Base-by-base conservation (phyloP, 176 grass and related monocot species). In the Sorghum bicolor region DNA sequence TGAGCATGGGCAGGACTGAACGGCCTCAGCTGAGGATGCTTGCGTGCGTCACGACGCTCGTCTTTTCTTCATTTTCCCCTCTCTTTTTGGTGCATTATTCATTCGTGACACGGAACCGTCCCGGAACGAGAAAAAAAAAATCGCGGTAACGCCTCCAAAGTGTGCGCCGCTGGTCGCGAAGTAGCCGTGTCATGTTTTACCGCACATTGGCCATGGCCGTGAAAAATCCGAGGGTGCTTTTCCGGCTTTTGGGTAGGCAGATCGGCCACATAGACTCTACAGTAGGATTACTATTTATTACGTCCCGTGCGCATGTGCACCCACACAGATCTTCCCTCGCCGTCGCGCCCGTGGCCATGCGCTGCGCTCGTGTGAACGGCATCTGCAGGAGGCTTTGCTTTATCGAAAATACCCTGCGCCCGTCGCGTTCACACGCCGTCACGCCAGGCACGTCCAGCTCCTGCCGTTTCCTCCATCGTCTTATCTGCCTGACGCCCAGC, bases 291-390 rank as follows among this genome's bases (percentile, higher is more conserved):
- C 44, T 5, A 15, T 45, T 17, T 48, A 48, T 17, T 48, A 48
- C 47, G 47, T 19, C 5, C 47, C 48, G 17, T 7, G 16, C 44
- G 13, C 2, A 57, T 57, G 53, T 57, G 20, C 53, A 57, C 3
- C 17, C 53, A 47, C 34, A 34, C 37, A 36, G 32, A 2, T 5
- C 47, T 19, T 3, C 28, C 44, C 11, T 4, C 7, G 37, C 39
- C 12, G 29, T 34, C 34, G 34, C 34, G 32, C 31, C 30, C 73
- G 11, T 24, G 15, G 57, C 19, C 45, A 60, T 20, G 47, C 74
- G 24, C 69, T 3, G 22, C 2, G 22, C 16, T 15, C 72, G 62
- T 86, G 88, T 90, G 88, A 90, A 90, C 66, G 11, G 84, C 84
- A 83, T 86, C 79, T 45, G n/a, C 47, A 34, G 4, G 10, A 24